Conservation (phyloP, 116 monocot genomes). For the Zostera marina region DNA sequence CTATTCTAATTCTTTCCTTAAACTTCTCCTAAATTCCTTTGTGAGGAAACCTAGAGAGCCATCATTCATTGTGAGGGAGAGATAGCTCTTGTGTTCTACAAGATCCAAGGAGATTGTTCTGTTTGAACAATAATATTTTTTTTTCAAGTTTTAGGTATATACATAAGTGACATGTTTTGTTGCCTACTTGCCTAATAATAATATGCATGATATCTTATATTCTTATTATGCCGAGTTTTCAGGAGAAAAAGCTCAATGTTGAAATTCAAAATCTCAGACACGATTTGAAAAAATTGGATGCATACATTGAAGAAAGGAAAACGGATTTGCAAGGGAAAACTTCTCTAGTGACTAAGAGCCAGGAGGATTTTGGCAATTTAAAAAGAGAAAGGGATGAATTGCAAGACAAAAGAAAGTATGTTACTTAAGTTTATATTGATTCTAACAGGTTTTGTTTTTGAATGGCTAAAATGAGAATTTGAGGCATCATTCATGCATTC, state of each 20-base stretch:
- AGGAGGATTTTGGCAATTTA: slow-evolving; percentile 44
- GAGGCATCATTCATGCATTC: not conserved
- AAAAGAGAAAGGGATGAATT: slow-evolving; percentile 63
- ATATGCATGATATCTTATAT: not conserved
- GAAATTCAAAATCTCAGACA: slow-evolving; percentile 73
- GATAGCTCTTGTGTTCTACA: no score
- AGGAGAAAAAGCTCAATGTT: slow-evolving; percentile 72
- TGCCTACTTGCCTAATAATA: no score
- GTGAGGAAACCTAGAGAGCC: no score
- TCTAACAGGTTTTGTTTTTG: not conserved
- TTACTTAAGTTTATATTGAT: not conserved
- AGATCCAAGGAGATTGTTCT: no score
- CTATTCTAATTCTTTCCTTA: no score
- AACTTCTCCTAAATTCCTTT: no score
- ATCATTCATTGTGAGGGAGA: no score
- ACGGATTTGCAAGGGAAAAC: slow-evolving; percentile 33
- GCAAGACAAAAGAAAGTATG: slow-evolving; percentile 83
- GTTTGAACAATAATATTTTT: no score
- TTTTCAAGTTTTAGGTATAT: no score
- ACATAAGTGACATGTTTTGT: no score
- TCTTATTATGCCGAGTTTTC: slow-evolving; percentile 1
- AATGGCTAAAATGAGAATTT: not conserved
- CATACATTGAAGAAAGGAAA: slow-evolving; percentile 37
- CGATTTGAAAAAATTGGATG: slow-evolving; percentile 36
- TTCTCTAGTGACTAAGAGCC: slow-evolving; percentile 23